A percentile compares a stretch with the other conserved stretches of the same genome.
These are phyloP conservation scores for Vanrija sp. DNA, from an alignment of 1,284 basidiomycete genomes.

Conservation along the genomic window DNA sequence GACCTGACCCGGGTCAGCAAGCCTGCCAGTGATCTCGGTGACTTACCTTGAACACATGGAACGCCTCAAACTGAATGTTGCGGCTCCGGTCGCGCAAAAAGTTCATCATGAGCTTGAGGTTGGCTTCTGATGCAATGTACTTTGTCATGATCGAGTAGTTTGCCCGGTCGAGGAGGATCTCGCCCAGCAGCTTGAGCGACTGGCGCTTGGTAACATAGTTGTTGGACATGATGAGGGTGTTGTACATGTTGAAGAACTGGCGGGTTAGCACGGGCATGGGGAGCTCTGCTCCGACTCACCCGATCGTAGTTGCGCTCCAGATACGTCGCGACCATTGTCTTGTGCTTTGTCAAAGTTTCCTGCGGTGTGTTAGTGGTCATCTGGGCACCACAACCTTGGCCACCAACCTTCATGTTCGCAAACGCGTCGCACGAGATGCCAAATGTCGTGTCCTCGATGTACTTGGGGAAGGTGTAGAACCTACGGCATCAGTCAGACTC, in stretches of 20 bases:
- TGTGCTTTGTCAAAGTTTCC: conserved; percentile 92
- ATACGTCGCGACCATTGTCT: conserved; percentile 93
- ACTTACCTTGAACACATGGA: conserved; percentile 97
- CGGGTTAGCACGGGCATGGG: not conserved
- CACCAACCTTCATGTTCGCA: conserved; percentile 73
- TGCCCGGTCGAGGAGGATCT: conserved; percentile 93
- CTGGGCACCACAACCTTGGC: not conserved
- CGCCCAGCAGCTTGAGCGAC: conserved; percentile 94
- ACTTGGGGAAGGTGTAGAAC: conserved; percentile 94
- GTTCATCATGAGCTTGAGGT: conserved; percentile 99
- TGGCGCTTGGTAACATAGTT: conserved; percentile 99
- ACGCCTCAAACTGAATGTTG: conserved; percentile 99
- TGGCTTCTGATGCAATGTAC: conserved; percentile 86
- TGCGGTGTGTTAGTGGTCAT: conserved; percentile 17
- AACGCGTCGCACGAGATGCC: conserved; percentile 98
- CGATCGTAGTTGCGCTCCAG: conserved; percentile 94
- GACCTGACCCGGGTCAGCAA: conserved; percentile 56
- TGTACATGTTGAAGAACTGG: conserved; percentile 93
- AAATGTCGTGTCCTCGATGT: conserved; percentile 97
- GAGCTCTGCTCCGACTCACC: conserved; percentile 52
- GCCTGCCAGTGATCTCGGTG: not conserved
- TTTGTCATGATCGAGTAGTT: conserved; percentile 98
- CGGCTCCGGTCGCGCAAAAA: conserved; percentile 92
- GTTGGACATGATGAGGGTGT: conserved; percentile 80
- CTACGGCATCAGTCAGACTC: conserved; percentile 50